phyloP scores from a whole-genome alignment of 208 protist species.

The Kentomonas sorsogonicus region DNA sequence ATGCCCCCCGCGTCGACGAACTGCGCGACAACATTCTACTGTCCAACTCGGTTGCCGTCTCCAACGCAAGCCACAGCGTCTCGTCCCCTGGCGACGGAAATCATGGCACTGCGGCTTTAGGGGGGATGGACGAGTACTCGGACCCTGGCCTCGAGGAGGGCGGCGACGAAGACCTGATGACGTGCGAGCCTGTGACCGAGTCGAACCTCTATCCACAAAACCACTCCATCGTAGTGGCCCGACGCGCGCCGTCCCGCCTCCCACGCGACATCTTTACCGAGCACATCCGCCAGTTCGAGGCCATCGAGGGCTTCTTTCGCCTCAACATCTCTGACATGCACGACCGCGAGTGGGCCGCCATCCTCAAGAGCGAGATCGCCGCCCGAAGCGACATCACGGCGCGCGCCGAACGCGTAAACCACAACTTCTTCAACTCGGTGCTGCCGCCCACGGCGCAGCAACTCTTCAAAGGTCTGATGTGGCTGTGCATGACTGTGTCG shows the following conservation, averaged over 20 bases:
- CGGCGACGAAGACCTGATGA: conserved; percentile 23
- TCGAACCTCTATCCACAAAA: no score
- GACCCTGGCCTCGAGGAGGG: conserved; percentile 9
- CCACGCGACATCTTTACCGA: conserved; percentile 33
- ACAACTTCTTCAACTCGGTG: conserved; percentile 17
- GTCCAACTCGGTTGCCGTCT: background rate
- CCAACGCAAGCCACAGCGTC: conserved; percentile 13
- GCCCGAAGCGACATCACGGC: conserved; percentile 20
- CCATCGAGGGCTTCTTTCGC: conserved; percentile 58
- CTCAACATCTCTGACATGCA: conserved; percentile 36
- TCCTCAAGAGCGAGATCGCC: conserved; percentile 39
- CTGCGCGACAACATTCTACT: no score
- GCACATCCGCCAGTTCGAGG: conserved; percentile 36
- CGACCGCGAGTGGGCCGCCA: conserved; percentile 57
- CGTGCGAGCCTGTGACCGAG: conserved; percentile 23
- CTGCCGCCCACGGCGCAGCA: conserved; percentile 30
- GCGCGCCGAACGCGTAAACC: conserved; percentile 10
- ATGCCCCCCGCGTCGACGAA: conserved; percentile 14
- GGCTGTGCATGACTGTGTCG: conserved; percentile 54
- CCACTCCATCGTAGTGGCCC: conserved; percentile 4
- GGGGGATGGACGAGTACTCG: background rate
- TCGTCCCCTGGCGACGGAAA: conserved; percentile 11
- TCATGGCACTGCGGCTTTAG: no score
- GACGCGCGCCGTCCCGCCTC: background rate
- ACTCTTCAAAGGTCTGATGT: conserved; percentile 40